A percentile compares a stretch with the other conserved stretches of the same genome.
Evolutionary conservation across 345 rosid species (phyloP).

Genomic region (Lenwebbia sp.): DNA sequence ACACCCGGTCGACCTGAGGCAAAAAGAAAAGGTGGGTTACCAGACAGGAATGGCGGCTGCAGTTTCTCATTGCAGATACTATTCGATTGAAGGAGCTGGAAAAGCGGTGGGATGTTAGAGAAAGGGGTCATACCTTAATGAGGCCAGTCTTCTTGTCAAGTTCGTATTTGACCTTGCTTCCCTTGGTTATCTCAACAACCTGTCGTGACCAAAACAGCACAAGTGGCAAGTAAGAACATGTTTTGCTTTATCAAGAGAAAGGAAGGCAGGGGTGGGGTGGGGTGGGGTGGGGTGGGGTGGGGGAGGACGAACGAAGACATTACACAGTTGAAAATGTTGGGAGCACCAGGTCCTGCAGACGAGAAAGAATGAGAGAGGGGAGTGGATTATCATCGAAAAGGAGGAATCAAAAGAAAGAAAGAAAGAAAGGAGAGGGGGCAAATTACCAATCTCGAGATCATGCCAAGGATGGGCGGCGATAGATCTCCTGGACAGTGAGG

Average conservation of each 20-base stretch:
- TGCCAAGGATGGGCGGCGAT: slow-evolving; percentile 99
- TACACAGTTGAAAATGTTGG: slow-evolving; percentile 63
- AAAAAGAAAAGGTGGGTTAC: neutral
- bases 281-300: too few species aligned
- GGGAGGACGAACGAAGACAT: slow-evolving; percentile 3
- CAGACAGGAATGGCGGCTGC: neutral
- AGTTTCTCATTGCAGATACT: neutral
- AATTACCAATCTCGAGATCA: slow-evolving; percentile 91
- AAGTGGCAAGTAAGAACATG: neutral
- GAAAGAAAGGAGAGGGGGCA: neutral
- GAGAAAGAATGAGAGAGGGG: neutral
- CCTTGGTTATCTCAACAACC: slow-evolving; percentile 98
- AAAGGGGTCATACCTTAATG: slow-evolving; percentile 46
- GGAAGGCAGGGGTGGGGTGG: neutral
- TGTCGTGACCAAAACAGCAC: slow-evolving; percentile 2
- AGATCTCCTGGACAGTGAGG: slow-evolving; percentile 80
- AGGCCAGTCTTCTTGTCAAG: slow-evolving; percentile 97
- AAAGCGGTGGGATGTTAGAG: neutral
- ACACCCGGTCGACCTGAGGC: slow-evolving; percentile 67
- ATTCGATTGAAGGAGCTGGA: neutral
- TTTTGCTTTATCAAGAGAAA: neutral
- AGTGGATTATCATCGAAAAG: neutral
- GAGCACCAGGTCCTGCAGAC: slow-evolving; percentile 84
- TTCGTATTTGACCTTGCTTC: slow-evolving; percentile 98
- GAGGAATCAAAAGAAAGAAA: neutral